Evolutionary conservation across 495 filamentous ascomycete genomes (phyloP).

Genomic region (Daldinia childiae): DNA sequence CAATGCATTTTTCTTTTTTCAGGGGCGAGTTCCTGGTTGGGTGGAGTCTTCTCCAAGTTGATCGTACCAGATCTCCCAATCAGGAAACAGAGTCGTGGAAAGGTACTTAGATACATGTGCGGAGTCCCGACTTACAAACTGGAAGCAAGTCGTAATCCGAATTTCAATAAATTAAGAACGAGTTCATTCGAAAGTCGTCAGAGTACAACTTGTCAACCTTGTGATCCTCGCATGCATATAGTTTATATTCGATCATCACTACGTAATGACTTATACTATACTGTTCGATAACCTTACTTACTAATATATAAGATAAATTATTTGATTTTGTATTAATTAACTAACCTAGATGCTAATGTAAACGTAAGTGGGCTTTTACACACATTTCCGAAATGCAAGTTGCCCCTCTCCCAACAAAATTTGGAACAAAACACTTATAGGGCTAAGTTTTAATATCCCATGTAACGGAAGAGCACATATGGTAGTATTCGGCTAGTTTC

Average conservation of each 20-base stretch:
- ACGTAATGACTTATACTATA: too few species aligned
- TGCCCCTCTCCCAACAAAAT: conserved; percentile 40
- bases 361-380: neutral
- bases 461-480: neutral
- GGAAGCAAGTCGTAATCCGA: neutral
- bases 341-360: neutral
- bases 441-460: neutral
- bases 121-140: neutral
- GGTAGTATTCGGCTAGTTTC: neutral
- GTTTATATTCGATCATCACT: too few species aligned
- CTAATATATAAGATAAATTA: too few species aligned
- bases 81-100: neutral
- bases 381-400: neutral
- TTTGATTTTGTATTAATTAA: too few species aligned
- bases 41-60: neutral
- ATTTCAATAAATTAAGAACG: neutral
- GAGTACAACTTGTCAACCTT: neutral
- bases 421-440: neutral
- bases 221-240: too few species aligned
- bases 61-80: conserved; percentile 6
- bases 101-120: neutral
- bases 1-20: conserved; percentile 7
- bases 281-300: too few species aligned
- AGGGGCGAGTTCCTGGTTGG: neutral
- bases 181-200: neutral